Evolutionary conservation across 2,329 filamentous ascomycete genomes (phyloP), one percentile per base, ranked within the genome.

Genomic region (Cryphonectria japonica): DNA sequence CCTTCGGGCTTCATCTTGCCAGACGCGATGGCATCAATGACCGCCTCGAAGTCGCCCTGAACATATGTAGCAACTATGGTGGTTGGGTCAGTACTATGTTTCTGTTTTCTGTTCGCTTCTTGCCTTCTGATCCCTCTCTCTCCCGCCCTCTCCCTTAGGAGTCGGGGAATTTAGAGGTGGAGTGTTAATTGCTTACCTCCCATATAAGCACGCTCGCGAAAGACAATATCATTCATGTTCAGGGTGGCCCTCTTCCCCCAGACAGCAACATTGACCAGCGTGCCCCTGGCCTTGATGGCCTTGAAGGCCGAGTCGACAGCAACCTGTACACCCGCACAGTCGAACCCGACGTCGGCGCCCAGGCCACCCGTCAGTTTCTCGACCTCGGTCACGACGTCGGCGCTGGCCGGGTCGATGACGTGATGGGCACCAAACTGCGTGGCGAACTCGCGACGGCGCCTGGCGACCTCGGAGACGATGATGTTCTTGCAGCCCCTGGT

Each of bases 391-490:
- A 73, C 68, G 11, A 77, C 69, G n/a, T 77, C 74, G 22, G 72
- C 63, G 8, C 68, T 65, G 3, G 70, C 65, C 7, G 72, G 72
- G 43, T 74, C 69, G 60, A 74, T 68, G 37, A 74, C 69, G 43
- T 70, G 61, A 46, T 72, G 69, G 70, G 88, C 89, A 2, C 89
- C 88, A 71, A 88, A 88, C 2, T 85, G 78, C 43, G 74, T 79
- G 0, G 87, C 86, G 63, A 88, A 86, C 13, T 82, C 78, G 75
- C 87, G 85, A 19, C 89, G 80, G 41, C 81, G 80, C 4, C 78
- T 78, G 0, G 85, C 85, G 0, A 89, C 79, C 76, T 91, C 89
- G 13, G 84, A 84, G 22, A 89, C 85, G 62, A 91, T 87, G 41
- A 91, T 87, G 26, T 83, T 83, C 32, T 82, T 83, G 0, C 83